A percentile compares a stretch with the other conserved stretches of the same genome.
phyloP scores from a whole-genome alignment of 2,329 filamentous ascomycete genomes.

The Exophiala dermatitidis region DNA sequence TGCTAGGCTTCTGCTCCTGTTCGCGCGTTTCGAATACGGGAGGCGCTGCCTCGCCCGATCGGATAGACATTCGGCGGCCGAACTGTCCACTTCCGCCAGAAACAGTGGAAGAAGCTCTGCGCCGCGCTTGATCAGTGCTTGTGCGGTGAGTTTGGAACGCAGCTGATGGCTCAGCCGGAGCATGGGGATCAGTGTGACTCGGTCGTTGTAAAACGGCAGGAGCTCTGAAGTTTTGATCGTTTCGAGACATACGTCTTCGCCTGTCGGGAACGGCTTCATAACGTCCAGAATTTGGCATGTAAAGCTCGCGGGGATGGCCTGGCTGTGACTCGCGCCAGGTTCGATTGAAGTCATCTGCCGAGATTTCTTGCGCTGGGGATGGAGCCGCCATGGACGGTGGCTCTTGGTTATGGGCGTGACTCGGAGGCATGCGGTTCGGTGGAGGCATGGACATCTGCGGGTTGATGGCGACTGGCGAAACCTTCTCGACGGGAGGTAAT shows the following conservation, averaged over 20 bases:
- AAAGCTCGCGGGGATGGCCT: conserved; percentile 66
- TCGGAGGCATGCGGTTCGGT: conserved; percentile 47
- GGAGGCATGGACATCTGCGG: conserved; percentile 38
- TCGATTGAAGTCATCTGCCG: conserved; percentile 86
- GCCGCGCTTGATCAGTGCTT: conserved; percentile 60
- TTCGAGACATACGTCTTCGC: conserved; percentile 61
- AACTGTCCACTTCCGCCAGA: conserved; percentile 75
- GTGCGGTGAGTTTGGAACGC: conserved; percentile 75
- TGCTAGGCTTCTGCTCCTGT: conserved; percentile 31
- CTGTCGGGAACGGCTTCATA: conserved; percentile 79
- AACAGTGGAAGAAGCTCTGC: conserved; percentile 82
- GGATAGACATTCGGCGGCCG: conserved; percentile 55
- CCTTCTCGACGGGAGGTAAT: conserved; percentile 75
- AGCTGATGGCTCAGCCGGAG: conserved; percentile 72
- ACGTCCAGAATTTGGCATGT: conserved; percentile 88
- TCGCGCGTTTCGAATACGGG: conserved; percentile 32
- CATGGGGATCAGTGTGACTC: conserved; percentile 52
- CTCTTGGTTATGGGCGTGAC: conserved; percentile 45
- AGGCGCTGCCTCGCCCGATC: conserved; percentile 40
- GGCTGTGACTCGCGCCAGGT: conserved; percentile 67
- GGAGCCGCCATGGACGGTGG: conserved; percentile 71
- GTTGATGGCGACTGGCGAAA: conserved; percentile 62
- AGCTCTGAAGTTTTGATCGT: conserved; percentile 61
- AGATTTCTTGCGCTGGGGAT: conserved; percentile 67
- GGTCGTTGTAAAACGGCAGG: conserved; percentile 73